Base-by-base conservation (phyloP, 306 rosid species). In the Cajanus cajan region DNA sequence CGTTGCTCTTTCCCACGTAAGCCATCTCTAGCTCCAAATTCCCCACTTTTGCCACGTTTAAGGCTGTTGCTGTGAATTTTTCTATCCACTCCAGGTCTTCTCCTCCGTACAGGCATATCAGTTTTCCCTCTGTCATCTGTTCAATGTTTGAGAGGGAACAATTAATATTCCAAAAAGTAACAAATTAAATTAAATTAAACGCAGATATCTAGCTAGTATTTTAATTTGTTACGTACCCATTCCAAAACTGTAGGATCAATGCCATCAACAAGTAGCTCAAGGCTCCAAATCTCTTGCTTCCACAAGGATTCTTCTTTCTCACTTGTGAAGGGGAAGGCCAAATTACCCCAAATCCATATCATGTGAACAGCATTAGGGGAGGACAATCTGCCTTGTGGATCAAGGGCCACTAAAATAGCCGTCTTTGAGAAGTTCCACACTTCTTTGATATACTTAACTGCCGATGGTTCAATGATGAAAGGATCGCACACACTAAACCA, bases 341-440 rank as follows among this genome's bases (percentile, higher is more conserved):
- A 44, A 75, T 85, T 89, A 0, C 91, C 97, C 97, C 97, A 94
- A 50, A 94, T 91, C 93, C 95, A 92, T 37, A 94, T 59, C 97
- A 90, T 92, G 78, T 92, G 90, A 55, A 85, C 68, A 24, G 97
- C 97, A 87, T 94, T 94, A 7, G 51, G 73, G 8, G 92, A 89
- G 18, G 82, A 78, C 51, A 94, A 91, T 65, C 68, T 92, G 1
- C 97, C 98, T 37, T 83, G 90, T 69, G 94, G 95, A 87, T 94
- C 98, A 80, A 90, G 76, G 34, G 92, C 82, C 34, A 92, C 98
- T 19, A 94, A 14, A 71, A 92, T 90, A 69, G 90, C 78, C 64
- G 70, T 94, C 88, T 92, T 92, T 44, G 86, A 68, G 75, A 80
- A 94, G 45, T 82, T 65, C 97, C 97, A 94, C 41, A 80, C 82